These are phyloP conservation scores for Erodium maritimum DNA, from an alignment of 345 rosid species.

Conservation along the genomic window DNA sequence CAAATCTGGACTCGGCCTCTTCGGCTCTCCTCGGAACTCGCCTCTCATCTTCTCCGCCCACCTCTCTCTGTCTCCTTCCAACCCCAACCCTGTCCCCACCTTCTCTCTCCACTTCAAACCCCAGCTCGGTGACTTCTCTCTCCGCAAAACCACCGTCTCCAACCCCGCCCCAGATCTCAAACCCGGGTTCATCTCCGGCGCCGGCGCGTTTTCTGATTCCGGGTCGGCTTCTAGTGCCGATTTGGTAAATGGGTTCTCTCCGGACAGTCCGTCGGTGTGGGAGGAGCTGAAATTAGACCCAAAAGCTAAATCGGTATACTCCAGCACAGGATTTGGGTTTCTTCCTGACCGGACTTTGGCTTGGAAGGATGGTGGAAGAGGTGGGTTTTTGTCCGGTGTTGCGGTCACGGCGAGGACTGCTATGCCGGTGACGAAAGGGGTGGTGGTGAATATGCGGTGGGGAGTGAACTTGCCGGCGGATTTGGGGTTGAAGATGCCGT, in stretches of 20 bases:
- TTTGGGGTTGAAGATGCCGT: constrained; percentile 30
- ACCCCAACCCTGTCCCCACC: constrained; percentile 23
- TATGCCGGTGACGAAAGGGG: constrained; percentile 33
- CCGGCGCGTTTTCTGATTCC: too few species aligned
- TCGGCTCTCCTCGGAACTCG: constrained; percentile 47
- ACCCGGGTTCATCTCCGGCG: too few species aligned
- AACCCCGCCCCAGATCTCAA: constrained; percentile 15
- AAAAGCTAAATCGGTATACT: background rate
- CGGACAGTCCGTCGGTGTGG: constrained; percentile 28
- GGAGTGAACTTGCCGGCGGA: constrained; percentile 26
- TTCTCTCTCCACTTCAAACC: constrained; percentile 63
- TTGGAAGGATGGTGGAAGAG: constrained; percentile 9
- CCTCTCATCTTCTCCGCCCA: constrained; percentile 48
- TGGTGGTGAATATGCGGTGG: constrained; percentile 37
- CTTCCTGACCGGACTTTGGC: too few species aligned
- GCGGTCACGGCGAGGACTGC: constrained; percentile 36
- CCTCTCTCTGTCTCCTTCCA: constrained; percentile 26
- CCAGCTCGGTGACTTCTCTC: constrained; percentile 38
- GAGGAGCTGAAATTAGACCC: constrained; percentile 53
- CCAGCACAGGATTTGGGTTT: too few species aligned
- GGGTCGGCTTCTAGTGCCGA: too few species aligned
- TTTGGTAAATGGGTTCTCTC: constrained; percentile 18
- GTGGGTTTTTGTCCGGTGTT: constrained; percentile 19
- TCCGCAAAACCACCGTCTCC: constrained; percentile 27
- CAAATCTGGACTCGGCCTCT: constrained; percentile 54